Percentiles rank a stretch among this genome's conserved stretches.
These are phyloP conservation scores for Pisolithus albus DNA, from an alignment of 768 basidiomycete genomes.

Conservation along the genomic window DNA sequence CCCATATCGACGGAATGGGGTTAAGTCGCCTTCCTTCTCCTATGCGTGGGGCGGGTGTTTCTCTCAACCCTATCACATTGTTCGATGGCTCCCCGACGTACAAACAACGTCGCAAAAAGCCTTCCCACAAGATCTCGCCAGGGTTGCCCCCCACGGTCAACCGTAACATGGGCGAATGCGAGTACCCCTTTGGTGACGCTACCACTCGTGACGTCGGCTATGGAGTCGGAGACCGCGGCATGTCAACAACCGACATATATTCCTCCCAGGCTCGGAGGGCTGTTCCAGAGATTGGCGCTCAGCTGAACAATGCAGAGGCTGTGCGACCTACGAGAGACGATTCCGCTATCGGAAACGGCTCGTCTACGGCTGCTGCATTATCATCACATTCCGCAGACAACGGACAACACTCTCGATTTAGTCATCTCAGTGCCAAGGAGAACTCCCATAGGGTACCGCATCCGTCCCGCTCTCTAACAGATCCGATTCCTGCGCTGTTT, in stretches of 20 bases:
- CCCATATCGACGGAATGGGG: conserved; percentile 19
- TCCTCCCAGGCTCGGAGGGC: conserved; percentile 39
- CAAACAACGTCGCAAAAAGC: conserved; percentile 83
- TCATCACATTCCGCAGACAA: conserved; percentile 14
- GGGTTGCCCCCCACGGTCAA: conserved; percentile 23
- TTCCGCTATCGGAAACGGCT: conserved; percentile 10
- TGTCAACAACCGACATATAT: conserved; percentile 66
- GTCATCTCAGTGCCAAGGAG: conserved; percentile 14
- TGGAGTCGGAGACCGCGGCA: conserved; percentile 22
- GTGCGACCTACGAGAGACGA: conserved; percentile 9
- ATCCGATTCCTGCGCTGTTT: conserved; percentile 15
- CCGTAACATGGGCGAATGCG: conserved; percentile 18
- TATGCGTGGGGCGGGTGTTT: conserved; percentile 17
- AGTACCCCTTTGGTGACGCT: conserved; percentile 9
- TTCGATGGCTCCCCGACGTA: conserved; percentile 83
- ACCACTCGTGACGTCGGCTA: conserved; percentile 15
- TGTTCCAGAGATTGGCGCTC: conserved; percentile 1
- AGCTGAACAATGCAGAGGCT: neutral
- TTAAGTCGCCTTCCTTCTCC: conserved; percentile 10
- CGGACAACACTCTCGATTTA: conserved; percentile 15
- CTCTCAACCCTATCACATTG: conserved; percentile 64
- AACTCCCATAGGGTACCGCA: conserved; percentile 12
- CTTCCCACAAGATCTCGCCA: conserved; percentile 31
- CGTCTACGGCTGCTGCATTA: conserved; percentile 11
- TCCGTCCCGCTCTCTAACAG: conserved; percentile 12